Base-by-base conservation (phyloP, 768 basidiomycete genomes). In the Trametes meyenii region DNA sequence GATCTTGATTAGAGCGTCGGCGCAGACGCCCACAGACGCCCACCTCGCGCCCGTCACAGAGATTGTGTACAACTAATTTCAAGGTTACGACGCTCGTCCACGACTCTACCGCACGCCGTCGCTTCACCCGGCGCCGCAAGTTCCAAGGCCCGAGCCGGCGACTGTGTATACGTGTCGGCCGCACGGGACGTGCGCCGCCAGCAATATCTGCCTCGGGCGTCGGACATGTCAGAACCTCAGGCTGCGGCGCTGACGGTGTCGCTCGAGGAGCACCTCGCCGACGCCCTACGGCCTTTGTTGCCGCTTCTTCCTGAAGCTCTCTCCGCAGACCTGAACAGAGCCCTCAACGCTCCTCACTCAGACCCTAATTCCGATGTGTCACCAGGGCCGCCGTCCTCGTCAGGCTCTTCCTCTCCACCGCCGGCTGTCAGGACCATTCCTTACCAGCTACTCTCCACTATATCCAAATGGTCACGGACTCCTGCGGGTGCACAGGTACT, bases 391-490 rank as follows among this genome's bases (percentile, higher is more conserved):
- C 44, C 29, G 29, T 33, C 29, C 29, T 33, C 29, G 29, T 33
- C 21, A 49, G 50, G 54, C 60, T n/a, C 44, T n/a, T 11, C 16
- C 17, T 13, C 46, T 24, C 5, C 51, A 24, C 8, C 35, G 19
- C 19, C 42, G 42, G 70, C 75, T 79, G 43, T 46, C 46, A 84
- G 74, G n/a, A 77, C 81, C 42, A 84, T 94, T 55, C 83, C 89
- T 0, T 88, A 93, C 73, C 70, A 75, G 6, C 71, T 86, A 44
- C 78, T 93, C 43, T 77, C 75, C 10, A 72, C 79, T 33, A 77
- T 90, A 50, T 90, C 91, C 0, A 78, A 78, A 72, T 94, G 92
- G 92, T 74, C 87, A 16, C 84, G 85, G 45, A 81, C 88, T 29
- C 66, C 75, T 5, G 73, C 74, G 48, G 89, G 85, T 7, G 69